Evolutionary conservation across 176 grass and related monocot species (phyloP), one percentile per base, ranked within the genome.

Genomic region (Avena insularis): DNA sequence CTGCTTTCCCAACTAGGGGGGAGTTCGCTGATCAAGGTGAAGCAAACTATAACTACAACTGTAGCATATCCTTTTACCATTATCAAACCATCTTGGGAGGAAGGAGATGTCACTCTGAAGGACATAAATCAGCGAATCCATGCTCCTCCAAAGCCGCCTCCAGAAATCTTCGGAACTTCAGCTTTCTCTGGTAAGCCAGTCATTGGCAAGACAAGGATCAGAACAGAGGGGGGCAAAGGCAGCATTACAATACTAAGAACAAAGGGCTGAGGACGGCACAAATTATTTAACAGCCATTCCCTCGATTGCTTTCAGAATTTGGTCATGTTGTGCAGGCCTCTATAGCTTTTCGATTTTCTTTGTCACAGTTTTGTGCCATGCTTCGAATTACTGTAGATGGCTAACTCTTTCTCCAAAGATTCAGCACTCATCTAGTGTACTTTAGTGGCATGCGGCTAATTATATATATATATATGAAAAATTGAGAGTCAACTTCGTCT

Each of bases 171-270:
- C 21, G 91, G 76, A 76, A 98, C 92, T 83, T 98, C 94, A 33
- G 75, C 92, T 33, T 96, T 96, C 78, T 94, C 96, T 73, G 96
- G 93, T 23, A 98, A 98, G 83, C 96, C 92, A 8, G 90, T 98
- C 33, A 88, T 98, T 65, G 93, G 90, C 79, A 94, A 98, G 87
- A 98, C 92, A 78, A 95, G 93, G 81, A 94, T 98, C 81, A 89
- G 79, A 78, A 98, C 93, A 49, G 93, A 96, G 68, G 92, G 92
- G n/a, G 96, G 93, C 14, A 95, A 91, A 90, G 96, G 96, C 77
- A 92, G 96, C 93, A 47, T 47, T 9, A 47, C 45, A 47, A 47
- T 47, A 47, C 45, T 47, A 47, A 47, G 45, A 47, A 47, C 45
- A 9, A 47, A 47, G 45, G 45, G 45, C 45, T 47, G 45, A 47